Conservation (phyloP, 495 filamentous ascomycete species). For the Chlorociboria aeruginascens region DNA sequence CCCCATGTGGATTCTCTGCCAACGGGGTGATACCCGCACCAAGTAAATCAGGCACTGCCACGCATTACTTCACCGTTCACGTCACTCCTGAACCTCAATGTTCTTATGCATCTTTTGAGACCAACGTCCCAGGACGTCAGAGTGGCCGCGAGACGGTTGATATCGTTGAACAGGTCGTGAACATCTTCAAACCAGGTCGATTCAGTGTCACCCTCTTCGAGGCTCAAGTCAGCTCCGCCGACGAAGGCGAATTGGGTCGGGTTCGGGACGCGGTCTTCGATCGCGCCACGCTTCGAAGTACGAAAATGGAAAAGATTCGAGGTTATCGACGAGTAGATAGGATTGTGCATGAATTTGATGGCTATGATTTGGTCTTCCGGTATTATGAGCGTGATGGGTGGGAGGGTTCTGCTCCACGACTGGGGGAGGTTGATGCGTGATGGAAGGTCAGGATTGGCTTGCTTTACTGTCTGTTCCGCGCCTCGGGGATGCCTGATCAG, state of each 20-base stretch:
- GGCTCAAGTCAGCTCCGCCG: conserved; percentile 49
- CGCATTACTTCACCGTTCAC: conserved; percentile 98
- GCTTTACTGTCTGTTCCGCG: no score
- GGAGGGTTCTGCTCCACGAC: conserved; percentile 27
- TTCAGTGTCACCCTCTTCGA: conserved; percentile 98
- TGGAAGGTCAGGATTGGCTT: neutral
- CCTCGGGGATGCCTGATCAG: no score
- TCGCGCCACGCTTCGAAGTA: conserved; percentile 37
- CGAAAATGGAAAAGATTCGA: conserved; percentile 68
- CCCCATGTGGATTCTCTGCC: conserved; percentile 94
- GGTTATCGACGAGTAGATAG: conserved; percentile 88
- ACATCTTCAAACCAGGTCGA: conserved; percentile 89
- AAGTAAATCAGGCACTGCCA: conserved; percentile 40
- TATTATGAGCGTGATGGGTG: conserved; percentile 92
- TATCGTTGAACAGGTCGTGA: conserved; percentile 84
- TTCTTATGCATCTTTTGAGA: conserved; percentile 99
- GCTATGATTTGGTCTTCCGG: conserved; percentile 93
- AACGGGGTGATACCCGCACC: conserved; percentile 91
- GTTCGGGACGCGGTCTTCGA: conserved; percentile 27
- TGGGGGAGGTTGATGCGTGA: conserved; percentile 17
- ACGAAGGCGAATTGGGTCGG: conserved; percentile 22
- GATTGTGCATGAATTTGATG: conserved; percentile 95
- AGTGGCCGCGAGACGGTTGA: conserved; percentile 80
- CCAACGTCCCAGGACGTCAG: conserved; percentile 88
- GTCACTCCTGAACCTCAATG: conserved; percentile 96